Percentiles rank a stretch among this genome's conserved stretches.
Evolutionary conservation across 331 rosid species (phyloP).

Genomic region (Rhamnella rubrinervis): DNA sequence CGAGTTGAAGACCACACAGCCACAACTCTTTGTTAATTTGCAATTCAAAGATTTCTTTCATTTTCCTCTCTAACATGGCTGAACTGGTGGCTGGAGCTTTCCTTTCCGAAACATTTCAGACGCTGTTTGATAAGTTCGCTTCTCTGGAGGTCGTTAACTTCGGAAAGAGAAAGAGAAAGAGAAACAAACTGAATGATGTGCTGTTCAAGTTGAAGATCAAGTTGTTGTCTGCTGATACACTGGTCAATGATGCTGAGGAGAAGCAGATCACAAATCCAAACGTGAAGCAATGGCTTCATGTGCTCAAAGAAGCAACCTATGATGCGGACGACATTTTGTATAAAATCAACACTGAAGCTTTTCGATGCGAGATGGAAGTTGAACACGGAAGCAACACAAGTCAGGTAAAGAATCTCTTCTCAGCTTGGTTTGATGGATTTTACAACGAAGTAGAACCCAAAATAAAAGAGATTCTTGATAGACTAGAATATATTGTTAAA

Average conservation of each 20-base stretch:
- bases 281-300: constrained; percentile 32
- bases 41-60: no score
- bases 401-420: constrained; percentile 17
- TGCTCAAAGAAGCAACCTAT: constrained; percentile 22
- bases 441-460: background rate
- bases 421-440: background rate
- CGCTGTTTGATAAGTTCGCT: background rate
- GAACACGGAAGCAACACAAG: background rate
- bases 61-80: background rate
- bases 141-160: background rate
- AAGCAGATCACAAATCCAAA: constrained; percentile 7
- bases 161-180: background rate
- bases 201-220: background rate
- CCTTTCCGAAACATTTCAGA: background rate
- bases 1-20: no score
- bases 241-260: constrained; percentile 38
- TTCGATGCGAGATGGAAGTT: constrained; percentile 13
- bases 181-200: background rate
- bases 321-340: constrained; percentile 28
- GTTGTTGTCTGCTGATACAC: background rate
- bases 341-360: background rate
- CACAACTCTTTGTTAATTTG: no score
- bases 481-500: constrained; percentile 3
- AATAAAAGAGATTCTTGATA: constrained; percentile 8
- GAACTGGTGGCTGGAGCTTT: background rate